A percentile compares a stretch with the other conserved stretches of the same genome.
Conservation (phyloP, 2,329 filamentous ascomycete species). For the Aotearoamyces nothofagi region DNA sequence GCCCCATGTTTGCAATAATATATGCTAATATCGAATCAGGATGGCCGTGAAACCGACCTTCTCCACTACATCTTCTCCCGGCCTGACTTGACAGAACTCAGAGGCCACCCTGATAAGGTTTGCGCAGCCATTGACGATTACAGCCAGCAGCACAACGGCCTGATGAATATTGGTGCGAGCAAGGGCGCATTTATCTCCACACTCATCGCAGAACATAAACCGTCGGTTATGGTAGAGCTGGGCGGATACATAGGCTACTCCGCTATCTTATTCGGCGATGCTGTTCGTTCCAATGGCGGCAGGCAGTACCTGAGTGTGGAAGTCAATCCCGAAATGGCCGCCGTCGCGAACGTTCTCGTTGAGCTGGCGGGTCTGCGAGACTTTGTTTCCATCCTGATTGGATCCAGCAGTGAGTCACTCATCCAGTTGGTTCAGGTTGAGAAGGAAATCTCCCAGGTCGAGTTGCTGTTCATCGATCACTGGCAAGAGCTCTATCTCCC, state of each 20-base stretch:
- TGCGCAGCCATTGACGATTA: constrained; percentile 59
- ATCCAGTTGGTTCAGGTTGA: constrained; percentile 35
- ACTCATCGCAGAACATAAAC: constrained; percentile 51
- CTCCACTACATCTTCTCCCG: constrained; percentile 53
- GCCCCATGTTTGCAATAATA: too few species aligned
- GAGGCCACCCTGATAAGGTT: constrained; percentile 47
- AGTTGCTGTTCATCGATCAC: constrained; percentile 68
- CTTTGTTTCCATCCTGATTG: constrained; percentile 55
- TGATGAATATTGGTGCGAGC: constrained; percentile 68
- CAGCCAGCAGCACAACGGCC: constrained; percentile 46
- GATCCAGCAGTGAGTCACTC: constrained; percentile 51
- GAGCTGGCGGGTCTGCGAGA: constrained; percentile 60
- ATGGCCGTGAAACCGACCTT: constrained; percentile 61
- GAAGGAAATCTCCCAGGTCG: constrained; percentile 41
- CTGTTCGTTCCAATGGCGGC: constrained; percentile 47
- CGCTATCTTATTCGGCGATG: constrained; percentile 57
- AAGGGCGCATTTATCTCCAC: constrained; percentile 60
- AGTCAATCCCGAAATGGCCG: constrained; percentile 57
- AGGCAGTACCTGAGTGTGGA: constrained; percentile 58
- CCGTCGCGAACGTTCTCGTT: constrained; percentile 52
- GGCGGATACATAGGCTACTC: constrained; percentile 77
- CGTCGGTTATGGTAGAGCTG: constrained; percentile 59
- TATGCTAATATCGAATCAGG: too few species aligned
- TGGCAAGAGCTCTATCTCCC: constrained; percentile 62
- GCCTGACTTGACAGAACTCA: constrained; percentile 44